Base-by-base conservation (phyloP, 2,329 filamentous ascomycete genomes). In the Chaetomium sp. region DNA sequence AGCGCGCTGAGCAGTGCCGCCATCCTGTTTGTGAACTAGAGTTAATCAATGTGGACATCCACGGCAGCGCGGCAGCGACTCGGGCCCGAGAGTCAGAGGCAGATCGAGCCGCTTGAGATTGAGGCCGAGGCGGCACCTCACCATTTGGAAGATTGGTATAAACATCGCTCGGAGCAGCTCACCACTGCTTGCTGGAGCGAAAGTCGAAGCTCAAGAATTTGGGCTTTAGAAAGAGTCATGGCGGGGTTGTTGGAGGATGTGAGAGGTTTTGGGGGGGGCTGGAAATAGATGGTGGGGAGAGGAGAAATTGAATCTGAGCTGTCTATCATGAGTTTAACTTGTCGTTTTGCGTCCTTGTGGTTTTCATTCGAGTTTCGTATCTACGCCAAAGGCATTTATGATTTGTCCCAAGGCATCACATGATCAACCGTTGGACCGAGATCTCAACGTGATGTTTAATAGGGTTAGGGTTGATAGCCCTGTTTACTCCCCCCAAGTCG, bases 141-240 rank as follows among this genome's bases (percentile, higher is more conserved):
- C 44, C 44, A 46, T 35, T 46, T 46, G 44, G 32, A 35, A 46
- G 44, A 46, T 6, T 46, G 32, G 32, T 34, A 46, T 46, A 46
- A 46, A 46, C 44, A 46, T 46, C 44, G 44, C 32, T 46, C 44
- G 32, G 44, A 46, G 44, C 32, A 46, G 10, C 32, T 32, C 11
- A 46, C 44, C 44, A 35, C 44, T 35, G 44, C 44, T 46, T 46
- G 44, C 44, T 46, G 44, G 44, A 46, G 44, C 32, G 44, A 46
- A 8, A 35, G 44, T 35, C 44, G 44, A 35, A 46, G 44, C 44
- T 35, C 32, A 14, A 35, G 32, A 46, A 5, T 14, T 46, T 46
- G 10, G 32, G 44, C 44, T 8, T 46, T 32, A 9, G 44, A 46
- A 46, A 46, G 44, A 35, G 44, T 35, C 44, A 46, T 46, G 44